Base-by-base conservation (phyloP, 805 yeast genomes). In the Isabelozyma heimii region DNA sequence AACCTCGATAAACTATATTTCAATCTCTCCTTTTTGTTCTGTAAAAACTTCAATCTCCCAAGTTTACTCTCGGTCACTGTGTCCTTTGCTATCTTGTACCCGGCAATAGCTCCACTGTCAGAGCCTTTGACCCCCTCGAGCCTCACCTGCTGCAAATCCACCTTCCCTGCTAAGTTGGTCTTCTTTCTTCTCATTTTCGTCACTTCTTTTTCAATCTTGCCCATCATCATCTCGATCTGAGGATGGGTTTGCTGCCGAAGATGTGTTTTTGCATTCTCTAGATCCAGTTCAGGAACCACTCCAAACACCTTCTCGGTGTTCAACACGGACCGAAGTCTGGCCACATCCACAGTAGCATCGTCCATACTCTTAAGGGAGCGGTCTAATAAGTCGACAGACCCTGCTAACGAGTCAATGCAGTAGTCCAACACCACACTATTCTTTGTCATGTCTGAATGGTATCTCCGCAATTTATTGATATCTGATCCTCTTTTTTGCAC, bases 241-340 rank as follows among this genome's bases (percentile, higher is more conserved):
- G 83, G 83, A 37, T 69, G 70, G 3, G 76, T 60, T 28, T 72
- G 73, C 10, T 57, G 53, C 42, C 65, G 63, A 42, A 78, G 60
- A 10, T 64, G 57, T 37, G 60, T 61, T 44, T 72, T 72, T 15
- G 80, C 79, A 40, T 62, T 68, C 8, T 59, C 63, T 24, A 80
- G 58, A 47, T 79, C 82, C 47, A 64, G 61, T 52, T 79, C 82
- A 0, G 84, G 81, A 0, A 80, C 73, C 10, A 80, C 60, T 5
- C 80, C 81, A 61, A 79, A 81, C 17, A 79, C 78, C 35, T 75
- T 68, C 40, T 67, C 65, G 6, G 81, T 77, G 15, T 64, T 55
- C n/a, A 81, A 63, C 6, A 79, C 72, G 17, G 59, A 61, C 37
- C 63, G 66, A 37, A 77, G 59, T 7, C 80, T 54, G 1, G 70